phyloP scores from a whole-genome alignment of 2,329 filamentous ascomycete species.

The Sclerotiophoma versabilis region DNA sequence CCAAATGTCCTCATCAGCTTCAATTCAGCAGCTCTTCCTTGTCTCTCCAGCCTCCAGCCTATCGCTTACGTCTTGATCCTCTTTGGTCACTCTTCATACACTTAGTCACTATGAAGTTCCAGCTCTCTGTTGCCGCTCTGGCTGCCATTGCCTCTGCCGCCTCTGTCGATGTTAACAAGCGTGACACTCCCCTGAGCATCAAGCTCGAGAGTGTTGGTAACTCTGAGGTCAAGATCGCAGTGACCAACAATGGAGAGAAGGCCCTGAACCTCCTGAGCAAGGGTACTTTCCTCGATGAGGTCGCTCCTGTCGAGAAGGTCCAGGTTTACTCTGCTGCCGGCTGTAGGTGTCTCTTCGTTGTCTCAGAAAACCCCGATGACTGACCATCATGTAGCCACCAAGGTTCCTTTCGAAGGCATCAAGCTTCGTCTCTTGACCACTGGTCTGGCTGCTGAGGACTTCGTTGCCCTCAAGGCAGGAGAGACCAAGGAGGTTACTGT shows the following conservation, averaged over 20 bases:
- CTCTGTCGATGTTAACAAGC: slow-evolving; percentile 40
- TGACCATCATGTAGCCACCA: slow-evolving; percentile 42
- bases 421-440: slow-evolving; percentile 58
- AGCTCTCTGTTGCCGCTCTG: slow-evolving; percentile 37
- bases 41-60: slow-evolving; percentile 14
- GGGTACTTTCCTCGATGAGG: slow-evolving; percentile 61
- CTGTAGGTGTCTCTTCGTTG: slow-evolving; percentile 30
- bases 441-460: slow-evolving; percentile 57
- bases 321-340: slow-evolving; percentile 58
- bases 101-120: slow-evolving; percentile 39
- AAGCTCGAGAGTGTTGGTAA: slow-evolving; percentile 60
- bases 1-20: slow-evolving; percentile 23
- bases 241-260: slow-evolving; percentile 61
- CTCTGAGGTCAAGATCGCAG: slow-evolving; percentile 60
- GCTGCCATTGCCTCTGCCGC: slow-evolving; percentile 36
- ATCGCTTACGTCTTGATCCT: slow-evolving; percentile 10
- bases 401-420: slow-evolving; percentile 62
- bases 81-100: slow-evolving; percentile 13
- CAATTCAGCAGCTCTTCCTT: slow-evolving; percentile 28
- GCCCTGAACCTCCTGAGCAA: slow-evolving; percentile 62
- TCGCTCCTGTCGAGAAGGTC: slow-evolving; percentile 61
- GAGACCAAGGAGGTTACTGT: slow-evolving; percentile 62
- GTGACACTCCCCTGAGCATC: slow-evolving; percentile 45
- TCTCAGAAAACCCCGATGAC: background rate
- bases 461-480: slow-evolving; percentile 56